Percentiles rank a stretch among this genome's conserved stretches.
These are phyloP conservation scores for Fusarium solani-melongenae DNA, from an alignment of 2,329 filamentous ascomycete species.

Conservation along the genomic window DNA sequence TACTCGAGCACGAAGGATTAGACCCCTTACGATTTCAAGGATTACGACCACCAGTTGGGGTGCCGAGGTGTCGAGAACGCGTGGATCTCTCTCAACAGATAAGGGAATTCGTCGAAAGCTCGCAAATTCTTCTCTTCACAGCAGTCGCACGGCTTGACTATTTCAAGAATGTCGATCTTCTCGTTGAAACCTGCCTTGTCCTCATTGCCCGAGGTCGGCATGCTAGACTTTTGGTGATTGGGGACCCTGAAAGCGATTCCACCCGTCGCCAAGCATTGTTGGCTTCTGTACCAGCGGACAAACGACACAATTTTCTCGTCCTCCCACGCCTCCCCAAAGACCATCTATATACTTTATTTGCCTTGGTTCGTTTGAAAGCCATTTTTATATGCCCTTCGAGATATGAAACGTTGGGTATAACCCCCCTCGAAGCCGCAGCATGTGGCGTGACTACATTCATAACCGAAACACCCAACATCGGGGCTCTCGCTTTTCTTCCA, in stretches of 20 bases:
- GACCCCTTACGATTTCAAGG: background rate
- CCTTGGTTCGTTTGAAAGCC: background rate
- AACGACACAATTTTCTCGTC: background rate
- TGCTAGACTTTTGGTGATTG: background rate
- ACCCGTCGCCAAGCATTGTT: background rate
- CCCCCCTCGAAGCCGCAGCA: slow-evolving; percentile 1
- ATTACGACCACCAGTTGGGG: slow-evolving; percentile 1
- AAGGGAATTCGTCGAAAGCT: slow-evolving; percentile 1
- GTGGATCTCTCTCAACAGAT: background rate
- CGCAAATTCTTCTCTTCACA: slow-evolving; percentile 1
- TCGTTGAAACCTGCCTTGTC: background rate
- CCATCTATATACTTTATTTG: slow-evolving; percentile 1
- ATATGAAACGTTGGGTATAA: slow-evolving; percentile 3
- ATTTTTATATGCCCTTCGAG: slow-evolving; percentile 1
- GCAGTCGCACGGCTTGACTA: slow-evolving; percentile 1
- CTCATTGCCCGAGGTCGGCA: background rate
- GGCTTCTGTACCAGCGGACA: background rate
- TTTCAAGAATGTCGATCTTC: slow-evolving; percentile 6
- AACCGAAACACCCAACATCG: background rate
- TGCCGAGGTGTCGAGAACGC: background rate
- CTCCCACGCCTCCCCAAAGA: slow-evolving; percentile 1
- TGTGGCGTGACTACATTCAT: slow-evolving; percentile 4
- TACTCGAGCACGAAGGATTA: slow-evolving; percentile 2
- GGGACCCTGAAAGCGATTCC: background rate
- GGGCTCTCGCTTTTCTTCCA: background rate